Percentiles rank a stretch among this genome's conserved stretches.
Evolutionary conservation across 495 filamentous ascomycete genomes (phyloP).

Genomic region (Annulohypoxylon moriforme): DNA sequence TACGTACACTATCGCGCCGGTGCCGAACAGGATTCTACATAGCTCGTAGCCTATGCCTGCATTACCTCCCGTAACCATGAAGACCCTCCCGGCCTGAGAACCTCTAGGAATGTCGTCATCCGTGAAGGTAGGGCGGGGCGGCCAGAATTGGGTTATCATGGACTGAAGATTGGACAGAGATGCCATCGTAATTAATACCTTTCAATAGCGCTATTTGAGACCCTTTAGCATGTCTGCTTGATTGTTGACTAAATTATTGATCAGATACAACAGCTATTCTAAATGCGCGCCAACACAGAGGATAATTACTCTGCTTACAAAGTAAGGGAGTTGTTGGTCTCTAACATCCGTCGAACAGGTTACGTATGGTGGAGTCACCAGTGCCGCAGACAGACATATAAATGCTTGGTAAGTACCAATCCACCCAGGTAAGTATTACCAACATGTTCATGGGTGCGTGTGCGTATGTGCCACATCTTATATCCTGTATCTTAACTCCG

Average conservation of each 20-base stretch:
- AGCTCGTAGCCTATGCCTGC: conserved; percentile 57
- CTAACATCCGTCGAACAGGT: no score
- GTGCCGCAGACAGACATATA: no score
- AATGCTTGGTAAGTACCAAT: no score
- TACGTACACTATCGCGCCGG: conserved; percentile 53
- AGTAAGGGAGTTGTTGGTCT: no score
- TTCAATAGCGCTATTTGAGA: neutral
- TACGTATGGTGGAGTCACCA: no score
- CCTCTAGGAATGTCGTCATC: conserved; percentile 23
- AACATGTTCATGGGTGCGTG: no score
- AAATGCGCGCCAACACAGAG: no score
- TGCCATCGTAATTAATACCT: neutral
- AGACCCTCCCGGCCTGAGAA: conserved; percentile 52
- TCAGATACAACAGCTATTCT: no score
- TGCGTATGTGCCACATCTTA: no score
- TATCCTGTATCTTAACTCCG: no score
- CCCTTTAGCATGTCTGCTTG: neutral
- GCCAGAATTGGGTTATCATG: conserved; percentile 39
- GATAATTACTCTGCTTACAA: no score
- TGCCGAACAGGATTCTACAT: conserved; percentile 50
- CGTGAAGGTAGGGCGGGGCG: conserved; percentile 36
- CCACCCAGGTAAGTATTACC: no score
- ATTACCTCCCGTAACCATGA: conserved; percentile 55
- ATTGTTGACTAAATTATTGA: neutral
- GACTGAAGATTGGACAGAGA: neutral